These are phyloP conservation scores for Knoxia roxburghii DNA, from an alignment of 257 asterid genomes.

Conservation along the genomic window DNA sequence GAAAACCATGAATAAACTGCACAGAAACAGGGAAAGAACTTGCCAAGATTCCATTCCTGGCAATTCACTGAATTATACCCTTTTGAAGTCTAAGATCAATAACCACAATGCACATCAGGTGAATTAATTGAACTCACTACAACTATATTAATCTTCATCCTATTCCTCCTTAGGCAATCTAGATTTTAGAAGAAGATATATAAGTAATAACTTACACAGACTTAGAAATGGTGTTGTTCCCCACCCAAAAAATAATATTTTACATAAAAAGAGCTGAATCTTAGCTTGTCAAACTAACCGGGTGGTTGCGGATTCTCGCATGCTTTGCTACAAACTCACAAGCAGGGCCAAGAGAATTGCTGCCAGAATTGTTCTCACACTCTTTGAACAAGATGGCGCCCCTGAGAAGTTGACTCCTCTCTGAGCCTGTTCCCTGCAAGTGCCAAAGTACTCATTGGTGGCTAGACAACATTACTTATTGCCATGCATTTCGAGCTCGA, in stretches of 20 bases:
- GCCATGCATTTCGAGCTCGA: background rate
- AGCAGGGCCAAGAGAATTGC: constrained; percentile 20
- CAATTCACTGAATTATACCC: too few species aligned
- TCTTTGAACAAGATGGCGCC: constrained; percentile 35
- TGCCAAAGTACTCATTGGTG: background rate
- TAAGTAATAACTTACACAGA: background rate
- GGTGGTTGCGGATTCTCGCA: background rate
- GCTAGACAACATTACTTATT: background rate
- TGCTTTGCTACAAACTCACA: constrained; percentile 6
- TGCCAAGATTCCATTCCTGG: too few species aligned
- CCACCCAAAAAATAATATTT: too few species aligned
- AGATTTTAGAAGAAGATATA: constrained; percentile 2
- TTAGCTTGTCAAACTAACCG: background rate
- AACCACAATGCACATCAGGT: background rate
- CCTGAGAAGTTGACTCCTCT: constrained; percentile 59
- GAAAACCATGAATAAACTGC: too few species aligned
- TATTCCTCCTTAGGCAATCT: constrained; percentile 5
- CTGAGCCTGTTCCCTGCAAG: constrained; percentile 63
- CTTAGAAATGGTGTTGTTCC: too few species aligned
- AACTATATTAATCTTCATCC: background rate
- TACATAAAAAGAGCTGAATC: background rate
- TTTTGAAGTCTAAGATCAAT: too few species aligned
- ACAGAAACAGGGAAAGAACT: too few species aligned
- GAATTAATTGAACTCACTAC: background rate
- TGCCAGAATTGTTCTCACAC: constrained; percentile 21